Base-by-base conservation (phyloP, 768 basidiomycete species). In the Pisolithus albus region DNA sequence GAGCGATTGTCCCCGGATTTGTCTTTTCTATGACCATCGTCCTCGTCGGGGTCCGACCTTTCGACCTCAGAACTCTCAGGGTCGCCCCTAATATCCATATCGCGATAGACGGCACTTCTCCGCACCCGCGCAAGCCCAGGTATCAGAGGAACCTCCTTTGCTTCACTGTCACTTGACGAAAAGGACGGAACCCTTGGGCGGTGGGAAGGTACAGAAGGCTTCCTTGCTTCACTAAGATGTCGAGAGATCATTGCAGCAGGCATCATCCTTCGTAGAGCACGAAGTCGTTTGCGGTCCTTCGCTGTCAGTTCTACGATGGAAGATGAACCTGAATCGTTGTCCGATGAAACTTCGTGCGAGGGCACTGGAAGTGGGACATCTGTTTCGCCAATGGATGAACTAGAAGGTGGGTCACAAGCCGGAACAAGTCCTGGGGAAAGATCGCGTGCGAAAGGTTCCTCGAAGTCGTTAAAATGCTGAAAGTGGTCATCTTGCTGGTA, bases 11-110 rank as follows among this genome's bases (percentile, higher is more conserved):
- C 58, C 36, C 57, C 55, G 48, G 56, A 40, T 7, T 52, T 24
- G 11, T 57, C 54, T 36, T 49, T 26, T 41, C 46, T 51, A 6
- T 34, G 38, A 11, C 13, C 32, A 37, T 26, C 46, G 2, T 34
- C 38, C 15, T 36, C 53, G 32, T 56, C 50, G 16, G 34, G 34
- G 34, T 49, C 57, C 23, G 40, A 50, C 24, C 1, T 50, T 23
- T 66, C 68, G 24, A 67, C 61, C 32, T 78, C 76, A 21, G 77
- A 77, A 64, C 82, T 84, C 60, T 86, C 84, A 1, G 81, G 64
- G 56, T 86, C 86, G 7, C 84, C 85, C 55, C 69, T 77, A 48
- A 86, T 72, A 6, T 77, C 74, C 30, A 64, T 52, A 48, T 69
- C 63, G 47, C 56, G 67, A 7, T 70, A 62, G 24, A 64, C 63